These are phyloP conservation scores for Dactylis glomerata DNA, from an alignment of 176 grass and related monocot genomes.

Conservation along the genomic window DNA sequence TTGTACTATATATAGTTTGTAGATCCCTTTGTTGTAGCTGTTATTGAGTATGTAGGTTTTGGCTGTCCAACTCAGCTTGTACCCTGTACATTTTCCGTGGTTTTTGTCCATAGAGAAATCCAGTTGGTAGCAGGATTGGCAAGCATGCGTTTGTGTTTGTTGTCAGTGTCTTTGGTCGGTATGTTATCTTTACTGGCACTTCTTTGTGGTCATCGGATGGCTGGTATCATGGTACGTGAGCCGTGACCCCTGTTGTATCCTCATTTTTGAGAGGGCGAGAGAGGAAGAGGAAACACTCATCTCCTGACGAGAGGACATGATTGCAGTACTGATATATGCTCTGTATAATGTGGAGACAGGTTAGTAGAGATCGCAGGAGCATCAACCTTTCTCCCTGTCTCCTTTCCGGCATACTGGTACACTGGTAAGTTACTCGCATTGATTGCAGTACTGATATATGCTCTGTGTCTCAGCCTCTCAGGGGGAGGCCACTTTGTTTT, in stretches of 20 bases:
- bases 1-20: constrained; percentile 1
- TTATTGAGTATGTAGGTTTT: neutral
- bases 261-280: neutral
- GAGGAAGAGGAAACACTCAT: neutral
- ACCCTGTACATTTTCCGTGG: neutral
- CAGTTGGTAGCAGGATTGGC: neutral
- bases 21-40: constrained; percentile 1
- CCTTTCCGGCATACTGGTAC: neutral
- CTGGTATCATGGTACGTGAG: neutral
- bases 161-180: neutral
- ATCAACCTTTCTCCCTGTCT: neutral
- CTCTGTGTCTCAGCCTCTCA: neutral
- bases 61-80: neutral
- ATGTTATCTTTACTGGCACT: neutral
- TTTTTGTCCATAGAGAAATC: neutral
- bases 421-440: constrained; percentile 1
- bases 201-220: neutral
- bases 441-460: constrained; percentile 34
- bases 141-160: neutral
- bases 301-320: neutral
- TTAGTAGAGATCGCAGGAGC: constrained; percentile 27
- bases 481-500: neutral
- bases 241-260: neutral
- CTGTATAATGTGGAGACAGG: constrained; percentile 51
- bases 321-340: too few relatives aligned